phyloP scores from a whole-genome alignment of 352 stramenopile genomes.

The Blastocystis sp. region DNA sequence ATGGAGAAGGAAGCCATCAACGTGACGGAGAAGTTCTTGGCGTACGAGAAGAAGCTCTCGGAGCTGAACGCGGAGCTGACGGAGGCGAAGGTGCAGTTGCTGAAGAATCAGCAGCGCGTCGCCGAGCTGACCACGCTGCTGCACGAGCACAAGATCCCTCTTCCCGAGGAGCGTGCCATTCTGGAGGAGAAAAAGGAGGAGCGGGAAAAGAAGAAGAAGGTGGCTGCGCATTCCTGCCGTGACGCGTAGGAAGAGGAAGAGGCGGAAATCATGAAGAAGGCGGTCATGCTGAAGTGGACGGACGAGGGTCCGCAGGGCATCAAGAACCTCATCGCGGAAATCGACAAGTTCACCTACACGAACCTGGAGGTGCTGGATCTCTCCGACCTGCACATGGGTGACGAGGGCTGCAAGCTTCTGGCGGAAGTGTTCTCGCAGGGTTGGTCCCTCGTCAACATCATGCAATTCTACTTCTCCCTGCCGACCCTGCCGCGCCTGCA shows the following conservation, averaged over 20 bases:
- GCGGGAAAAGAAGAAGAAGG: slow-evolving; percentile 26
- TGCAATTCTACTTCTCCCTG: slow-evolving; percentile 64
- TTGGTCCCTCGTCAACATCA: slow-evolving; percentile 62
- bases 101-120: neutral
- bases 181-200: neutral
- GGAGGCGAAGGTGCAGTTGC: neutral
- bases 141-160: slow-evolving; percentile 31
- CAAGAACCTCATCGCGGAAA: slow-evolving; percentile 3
- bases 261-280: slow-evolving; percentile 14
- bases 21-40: neutral
- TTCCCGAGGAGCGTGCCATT: slow-evolving; percentile 11
- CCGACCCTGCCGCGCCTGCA: slow-evolving; percentile 36
- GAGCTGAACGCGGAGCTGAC: slow-evolving; percentile 20
- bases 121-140: neutral
- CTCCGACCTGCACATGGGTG: slow-evolving; percentile 55
- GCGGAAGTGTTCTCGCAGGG: slow-evolving; percentile 40
- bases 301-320: slow-evolving; percentile 34
- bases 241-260: slow-evolving; percentile 19
- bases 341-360: slow-evolving; percentile 34
- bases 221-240: neutral
- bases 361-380: slow-evolving; percentile 63
- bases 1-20: slow-evolving; percentile 13
- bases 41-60: slow-evolving; percentile 41
- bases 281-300: slow-evolving; percentile 54
- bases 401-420: slow-evolving; percentile 25